These are phyloP conservation scores for Amylocarpus encephaloides DNA, from an alignment of 2,329 filamentous ascomycete genomes.

Conservation along the genomic window DNA sequence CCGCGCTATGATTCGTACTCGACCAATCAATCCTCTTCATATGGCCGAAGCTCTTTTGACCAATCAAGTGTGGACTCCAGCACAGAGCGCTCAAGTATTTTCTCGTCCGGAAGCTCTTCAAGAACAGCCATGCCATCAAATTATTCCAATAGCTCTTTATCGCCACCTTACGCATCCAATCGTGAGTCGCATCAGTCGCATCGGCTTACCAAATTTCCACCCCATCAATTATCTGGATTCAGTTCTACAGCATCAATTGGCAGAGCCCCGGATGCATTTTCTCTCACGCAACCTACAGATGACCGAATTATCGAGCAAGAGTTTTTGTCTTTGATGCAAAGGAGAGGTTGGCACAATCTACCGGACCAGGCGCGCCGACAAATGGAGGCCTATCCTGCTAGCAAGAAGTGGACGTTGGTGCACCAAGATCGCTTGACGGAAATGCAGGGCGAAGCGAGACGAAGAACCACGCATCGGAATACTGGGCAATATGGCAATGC, in stretches of 20 bases:
- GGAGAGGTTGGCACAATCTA: slow-evolving; percentile 93
- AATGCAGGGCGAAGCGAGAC: slow-evolving; percentile 89
- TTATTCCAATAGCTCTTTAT: slow-evolving; percentile 48
- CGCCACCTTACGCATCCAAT: slow-evolving; percentile 23
- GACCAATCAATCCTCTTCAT: slow-evolving; percentile 31
- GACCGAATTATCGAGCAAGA: slow-evolving; percentile 83
- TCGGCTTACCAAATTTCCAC: slow-evolving; percentile 49
- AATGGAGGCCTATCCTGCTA: slow-evolving; percentile 90
- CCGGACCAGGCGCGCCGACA: slow-evolving; percentile 90
- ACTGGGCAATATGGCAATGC: slow-evolving; percentile 64
- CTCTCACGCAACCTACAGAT: slow-evolving; percentile 68
- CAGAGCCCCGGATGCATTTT: slow-evolving; percentile 35
- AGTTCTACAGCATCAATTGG: slow-evolving; percentile 16
- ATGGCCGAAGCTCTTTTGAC: slow-evolving; percentile 48
- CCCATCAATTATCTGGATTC: slow-evolving; percentile 19
- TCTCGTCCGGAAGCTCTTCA: slow-evolving; percentile 49
- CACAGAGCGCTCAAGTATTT: slow-evolving; percentile 48
- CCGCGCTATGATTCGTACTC: slow-evolving; percentile 60
- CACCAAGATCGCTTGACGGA: slow-evolving; percentile 92
- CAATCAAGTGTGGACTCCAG: slow-evolving; percentile 60
- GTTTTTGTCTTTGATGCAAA: slow-evolving; percentile 92
- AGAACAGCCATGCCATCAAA: slow-evolving; percentile 48
- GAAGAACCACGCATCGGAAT: slow-evolving; percentile 65
- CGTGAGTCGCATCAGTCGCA: slow-evolving; percentile 53
- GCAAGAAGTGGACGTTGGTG: slow-evolving; percentile 96